Conservation (phyloP, 2,329 filamentous ascomycete genomes). For the Fonsecaea pugnacius region DNA sequence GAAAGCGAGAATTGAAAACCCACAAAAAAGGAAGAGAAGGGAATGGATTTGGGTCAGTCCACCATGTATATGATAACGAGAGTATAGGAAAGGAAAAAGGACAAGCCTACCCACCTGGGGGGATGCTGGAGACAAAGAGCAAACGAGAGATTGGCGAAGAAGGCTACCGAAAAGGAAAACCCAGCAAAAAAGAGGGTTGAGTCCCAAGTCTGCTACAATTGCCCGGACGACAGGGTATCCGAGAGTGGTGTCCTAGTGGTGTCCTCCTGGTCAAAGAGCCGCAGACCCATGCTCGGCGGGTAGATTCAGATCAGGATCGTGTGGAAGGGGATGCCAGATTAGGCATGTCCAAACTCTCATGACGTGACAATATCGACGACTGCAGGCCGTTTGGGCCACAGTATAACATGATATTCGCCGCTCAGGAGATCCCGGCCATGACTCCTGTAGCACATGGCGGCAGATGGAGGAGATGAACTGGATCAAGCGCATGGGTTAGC, state of each 20-base stretch:
- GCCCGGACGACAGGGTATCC: conserved; percentile 17
- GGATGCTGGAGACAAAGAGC: conserved; percentile 8
- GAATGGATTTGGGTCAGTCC: conserved; percentile 25
- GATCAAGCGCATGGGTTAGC: conserved; percentile 9
- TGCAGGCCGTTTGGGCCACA: neutral
- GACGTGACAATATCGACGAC: conserved; percentile 12
- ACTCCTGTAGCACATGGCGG: conserved; percentile 26
- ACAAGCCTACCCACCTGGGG: conserved; percentile 7
- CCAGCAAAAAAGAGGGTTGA: conserved; percentile 2
- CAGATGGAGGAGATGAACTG: conserved; percentile 18
- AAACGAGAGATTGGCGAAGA: conserved; percentile 22
- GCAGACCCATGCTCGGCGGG: conserved; percentile 14
- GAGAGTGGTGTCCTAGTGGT: neutral
- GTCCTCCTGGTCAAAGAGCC: conserved; percentile 3
- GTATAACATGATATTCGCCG: conserved; percentile 18
- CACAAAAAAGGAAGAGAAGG: conserved; percentile 13
- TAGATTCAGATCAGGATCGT: conserved; percentile 21
- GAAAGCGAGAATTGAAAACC: conserved; percentile 13
- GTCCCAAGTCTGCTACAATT: neutral
- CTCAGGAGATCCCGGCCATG: conserved; percentile 1
- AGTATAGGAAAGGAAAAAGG: conserved; percentile 14
- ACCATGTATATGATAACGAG: conserved; percentile 20
- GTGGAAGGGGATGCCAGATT: conserved; percentile 11
- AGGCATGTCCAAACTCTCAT: conserved; percentile 10
- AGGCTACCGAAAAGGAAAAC: conserved; percentile 8